These are phyloP conservation scores for Centaurea solstitialis DNA, from an alignment of 129 eudicot species.

Conservation along the genomic window DNA sequence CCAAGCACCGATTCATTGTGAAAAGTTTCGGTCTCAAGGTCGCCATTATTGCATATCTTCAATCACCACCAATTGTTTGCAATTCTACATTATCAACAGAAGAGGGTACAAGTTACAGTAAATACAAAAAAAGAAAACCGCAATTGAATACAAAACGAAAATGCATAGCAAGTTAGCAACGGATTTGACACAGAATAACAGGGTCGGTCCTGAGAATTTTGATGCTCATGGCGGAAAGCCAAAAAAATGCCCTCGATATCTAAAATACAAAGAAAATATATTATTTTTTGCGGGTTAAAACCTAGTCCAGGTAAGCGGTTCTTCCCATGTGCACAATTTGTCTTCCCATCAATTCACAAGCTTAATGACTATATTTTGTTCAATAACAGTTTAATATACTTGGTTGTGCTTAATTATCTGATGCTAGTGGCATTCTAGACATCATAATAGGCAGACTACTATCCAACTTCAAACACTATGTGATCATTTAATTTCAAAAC, in stretches of 20 bases:
- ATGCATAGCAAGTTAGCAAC: background rate
- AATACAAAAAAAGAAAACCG: background rate
- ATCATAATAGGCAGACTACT: too few species aligned
- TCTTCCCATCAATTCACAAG: too few species aligned
- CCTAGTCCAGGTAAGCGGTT: too few species aligned
- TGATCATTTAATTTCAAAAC: too few species aligned
- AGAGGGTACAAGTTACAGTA: background rate
- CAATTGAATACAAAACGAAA: background rate
- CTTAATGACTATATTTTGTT: background rate
- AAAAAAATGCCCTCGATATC: too few species aligned
- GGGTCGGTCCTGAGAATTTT: background rate
- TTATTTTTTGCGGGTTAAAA: too few species aligned
- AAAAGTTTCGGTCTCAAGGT: slow-evolving; percentile 8
- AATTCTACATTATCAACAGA: background rate
- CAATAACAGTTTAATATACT: too few species aligned
- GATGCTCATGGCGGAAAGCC: background rate
- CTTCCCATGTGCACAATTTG: too few species aligned
- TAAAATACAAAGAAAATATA: too few species aligned
- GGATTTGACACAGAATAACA: background rate
- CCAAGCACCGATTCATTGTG: background rate
- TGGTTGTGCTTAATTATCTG: too few species aligned
- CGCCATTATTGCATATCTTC: slow-evolving; percentile 5
- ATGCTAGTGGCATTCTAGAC: too few species aligned
- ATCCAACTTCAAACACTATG: too few species aligned
- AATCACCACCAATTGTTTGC: background rate